Base-by-base conservation (phyloP, 1,284 basidiomycete genomes). In the Puccinia polysora region DNA sequence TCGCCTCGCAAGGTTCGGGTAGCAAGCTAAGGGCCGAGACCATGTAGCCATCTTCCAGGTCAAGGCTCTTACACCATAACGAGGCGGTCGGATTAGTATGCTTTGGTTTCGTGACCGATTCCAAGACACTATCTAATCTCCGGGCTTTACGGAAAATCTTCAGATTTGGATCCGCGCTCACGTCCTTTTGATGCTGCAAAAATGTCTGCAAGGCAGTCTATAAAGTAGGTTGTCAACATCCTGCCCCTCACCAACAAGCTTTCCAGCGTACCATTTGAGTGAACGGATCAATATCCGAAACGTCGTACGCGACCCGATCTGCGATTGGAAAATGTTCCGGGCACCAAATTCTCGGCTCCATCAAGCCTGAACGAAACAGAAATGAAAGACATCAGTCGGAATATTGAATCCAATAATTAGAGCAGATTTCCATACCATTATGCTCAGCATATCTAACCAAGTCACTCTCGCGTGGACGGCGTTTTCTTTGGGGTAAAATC, bases 261-360 rank as follows among this genome's bases (percentile, higher is more conserved):
- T n/a, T n/a, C n/a, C n/a, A n/a, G n/a, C 52, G 18, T 34, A 72
- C 69, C 28, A 64, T 60, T 53, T 72, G 59, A 6, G 69, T 72
- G 28, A 49, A 23, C 20, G 47, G 58, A 72, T 72, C 69, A 32
- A 52, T n/a, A 34, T 63, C 50, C 1, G 49, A 49, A 47, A 59
- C 45, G 45, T 36, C 60, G 34, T 72, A 72, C 30, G 53, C 56
- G 5, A 53, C 34, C 23, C 60, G 47, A 8, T 58, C 60, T 30
- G 36, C 10, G 23, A 34, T 59, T 43, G 69, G 60, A 38, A 34
- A 25, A 38, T 72, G 69, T 12, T 60, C 69, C 14, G 60, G 47
- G 25, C 69, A 72, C 69, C 69, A 72, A 56, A 72, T 55, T 47
- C 59, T 63, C n/a, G 69, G 69, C 30, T 72, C 69, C 60, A 72